phyloP scores from a whole-genome alignment of 768 basidiomycete genomes.

The Auricularia heimuer region DNA sequence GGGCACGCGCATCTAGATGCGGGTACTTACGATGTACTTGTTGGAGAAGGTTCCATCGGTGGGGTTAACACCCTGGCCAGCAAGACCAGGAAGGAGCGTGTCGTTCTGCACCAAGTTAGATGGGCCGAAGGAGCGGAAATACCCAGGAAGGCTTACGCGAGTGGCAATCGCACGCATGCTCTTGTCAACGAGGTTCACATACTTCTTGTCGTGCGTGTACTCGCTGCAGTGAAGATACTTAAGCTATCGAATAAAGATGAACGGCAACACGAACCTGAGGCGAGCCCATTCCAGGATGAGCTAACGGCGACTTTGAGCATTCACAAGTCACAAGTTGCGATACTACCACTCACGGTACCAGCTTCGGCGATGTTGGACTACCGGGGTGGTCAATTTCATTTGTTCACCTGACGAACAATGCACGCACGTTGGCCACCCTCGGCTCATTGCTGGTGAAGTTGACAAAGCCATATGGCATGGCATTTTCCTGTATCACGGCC shows the following conservation, averaged over 20 bases:
- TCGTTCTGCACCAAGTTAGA: conserved; percentile 18
- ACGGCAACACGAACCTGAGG: conserved; percentile 3
- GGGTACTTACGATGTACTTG: conserved; percentile 40
- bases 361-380: conserved; percentile 22
- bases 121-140: neutral
- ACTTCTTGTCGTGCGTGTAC: conserved; percentile 52
- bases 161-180: conserved; percentile 42
- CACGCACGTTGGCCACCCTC: conserved; percentile 22
- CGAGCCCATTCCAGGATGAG: neutral
- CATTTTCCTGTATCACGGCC: too few species aligned
- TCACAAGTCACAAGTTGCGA: neutral
- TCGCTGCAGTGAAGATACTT: conserved; percentile 11
- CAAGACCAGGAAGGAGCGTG: conserved; percentile 37
- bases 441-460: conserved; percentile 30
- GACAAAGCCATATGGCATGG: conserved; percentile 12
- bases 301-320: neutral
- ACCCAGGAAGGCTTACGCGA: conserved; percentile 19
- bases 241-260: neutral
- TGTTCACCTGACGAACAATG: neutral
- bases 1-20: neutral
- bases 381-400: neutral
- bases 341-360: conserved; percentile 28
- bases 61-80: conserved; percentile 51
- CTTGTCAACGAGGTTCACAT: conserved; percentile 41
- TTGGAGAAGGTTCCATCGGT: conserved; percentile 38